Percentiles rank a stretch among this genome's conserved stretches.
Evolutionary conservation across 805 yeast species (phyloP).

Genomic region (Starmerella ratchasimensis): DNA sequence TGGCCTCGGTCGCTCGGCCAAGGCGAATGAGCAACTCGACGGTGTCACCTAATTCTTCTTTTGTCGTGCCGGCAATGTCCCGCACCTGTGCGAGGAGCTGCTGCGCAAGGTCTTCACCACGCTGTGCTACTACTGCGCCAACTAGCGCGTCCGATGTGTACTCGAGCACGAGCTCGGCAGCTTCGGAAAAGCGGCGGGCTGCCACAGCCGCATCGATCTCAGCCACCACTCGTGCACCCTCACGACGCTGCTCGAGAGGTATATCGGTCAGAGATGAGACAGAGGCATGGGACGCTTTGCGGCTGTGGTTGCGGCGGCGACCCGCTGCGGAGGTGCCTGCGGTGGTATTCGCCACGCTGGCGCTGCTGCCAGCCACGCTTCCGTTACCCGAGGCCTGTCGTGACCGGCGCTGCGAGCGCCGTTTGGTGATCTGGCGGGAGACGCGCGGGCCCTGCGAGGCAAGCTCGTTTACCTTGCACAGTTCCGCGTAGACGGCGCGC

Average conservation of each 20-base stretch:
- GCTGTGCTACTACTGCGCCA: constrained; percentile 9
- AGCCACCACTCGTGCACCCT: constrained; percentile 48
- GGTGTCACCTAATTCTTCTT: constrained; percentile 12
- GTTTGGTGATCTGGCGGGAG: neutral
- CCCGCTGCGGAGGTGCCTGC: neutral
- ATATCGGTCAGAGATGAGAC: constrained; percentile 43
- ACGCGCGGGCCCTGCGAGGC: neutral
- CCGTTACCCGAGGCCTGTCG: neutral
- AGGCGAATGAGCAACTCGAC: constrained; percentile 30
- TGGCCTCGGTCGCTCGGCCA: constrained; percentile 36
- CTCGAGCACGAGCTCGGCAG: constrained; percentile 25
- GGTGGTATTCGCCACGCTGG: neutral
- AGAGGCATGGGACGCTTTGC: constrained; percentile 6
- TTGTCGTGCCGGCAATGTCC: constrained; percentile 1
- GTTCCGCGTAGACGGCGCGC: constrained; percentile 10
- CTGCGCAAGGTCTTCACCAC: constrained; percentile 7
- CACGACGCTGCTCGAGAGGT: constrained; percentile 34
- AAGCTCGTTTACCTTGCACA: constrained; percentile 14
- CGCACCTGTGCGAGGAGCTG: constrained; percentile 11
- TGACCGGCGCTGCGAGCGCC: constrained; percentile 2
- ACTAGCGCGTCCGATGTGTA: constrained; percentile 5
- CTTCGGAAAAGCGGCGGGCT: constrained; percentile 39
- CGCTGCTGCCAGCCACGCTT: neutral
- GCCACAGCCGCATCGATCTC: constrained; percentile 57
- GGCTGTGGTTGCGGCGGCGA: constrained; percentile 1